These are phyloP conservation scores for Phytophthora syringae DNA, from an alignment of 352 stramenopile genomes.

Conservation along the genomic window DNA sequence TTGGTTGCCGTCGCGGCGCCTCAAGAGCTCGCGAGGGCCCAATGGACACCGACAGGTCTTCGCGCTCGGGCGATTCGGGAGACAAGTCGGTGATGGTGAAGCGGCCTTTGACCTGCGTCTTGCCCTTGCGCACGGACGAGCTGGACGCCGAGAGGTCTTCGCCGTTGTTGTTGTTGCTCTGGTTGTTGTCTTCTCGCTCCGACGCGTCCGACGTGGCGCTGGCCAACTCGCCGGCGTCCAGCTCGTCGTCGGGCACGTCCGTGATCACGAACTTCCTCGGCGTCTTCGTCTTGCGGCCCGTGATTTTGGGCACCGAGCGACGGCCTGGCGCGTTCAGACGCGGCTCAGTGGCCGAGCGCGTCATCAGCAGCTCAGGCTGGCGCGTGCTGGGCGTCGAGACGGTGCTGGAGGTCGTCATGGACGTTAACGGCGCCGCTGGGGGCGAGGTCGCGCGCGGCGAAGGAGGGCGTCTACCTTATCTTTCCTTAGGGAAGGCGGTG, in stretches of 20 bases:
- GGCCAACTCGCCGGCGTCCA: slow-evolving; percentile 14
- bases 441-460: neutral
- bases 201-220: slow-evolving; percentile 3
- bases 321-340: too few species aligned
- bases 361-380: slow-evolving; percentile 11
- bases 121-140: slow-evolving; percentile 46
- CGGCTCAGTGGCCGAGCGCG: slow-evolving; percentile 19
- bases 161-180: slow-evolving; percentile 24
- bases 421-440: slow-evolving; percentile 7
- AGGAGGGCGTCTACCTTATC: slow-evolving; percentile 21
- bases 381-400: slow-evolving; percentile 19
- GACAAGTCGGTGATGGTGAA: slow-evolving; percentile 88
- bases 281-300: slow-evolving; percentile 57
- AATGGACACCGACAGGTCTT: slow-evolving; percentile 36
- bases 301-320: slow-evolving; percentile 57
- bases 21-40: slow-evolving; percentile 24
- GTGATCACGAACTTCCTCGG: slow-evolving; percentile 78
- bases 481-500: slow-evolving; percentile 8
- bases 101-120: slow-evolving; percentile 75
- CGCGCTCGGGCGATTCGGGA: slow-evolving; percentile 43
- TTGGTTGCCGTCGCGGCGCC: slow-evolving; percentile 15
- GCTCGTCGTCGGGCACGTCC: slow-evolving; percentile 64
- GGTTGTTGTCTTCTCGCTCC: slow-evolving; percentile 20
- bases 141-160: slow-evolving; percentile 29
- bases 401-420: slow-evolving; percentile 40